A percentile compares a stretch with the other conserved stretches of the same genome.
Evolutionary conservation across 163 green algal genomes (phyloP).

Genomic region (Scenedesmus sp.): DNA sequence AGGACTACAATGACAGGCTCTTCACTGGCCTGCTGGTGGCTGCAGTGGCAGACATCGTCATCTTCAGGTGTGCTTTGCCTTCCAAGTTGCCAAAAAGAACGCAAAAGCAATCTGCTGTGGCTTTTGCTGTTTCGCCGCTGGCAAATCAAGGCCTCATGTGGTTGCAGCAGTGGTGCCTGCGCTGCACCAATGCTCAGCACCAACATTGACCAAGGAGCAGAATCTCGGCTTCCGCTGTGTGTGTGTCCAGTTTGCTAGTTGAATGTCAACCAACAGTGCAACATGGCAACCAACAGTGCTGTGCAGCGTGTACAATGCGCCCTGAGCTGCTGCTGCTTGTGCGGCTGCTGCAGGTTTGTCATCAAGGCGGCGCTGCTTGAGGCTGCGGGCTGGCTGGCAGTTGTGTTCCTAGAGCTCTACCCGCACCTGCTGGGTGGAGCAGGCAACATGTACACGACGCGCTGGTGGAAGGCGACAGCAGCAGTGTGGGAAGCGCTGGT

Average conservation of each 20-base stretch:
- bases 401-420: slow-evolving; percentile 88
- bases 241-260: too few species aligned
- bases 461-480: slow-evolving; percentile 81
- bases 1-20: slow-evolving; percentile 93
- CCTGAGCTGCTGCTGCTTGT: background rate
- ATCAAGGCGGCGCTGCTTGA: slow-evolving; percentile 72
- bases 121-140: too few species aligned
- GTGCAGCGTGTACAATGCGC: background rate
- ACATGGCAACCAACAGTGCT: too few species aligned
- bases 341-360: slow-evolving; percentile 11
- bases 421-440: slow-evolving; percentile 41
- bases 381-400: slow-evolving; percentile 77
- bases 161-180: too few species aligned
- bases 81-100: too few species aligned
- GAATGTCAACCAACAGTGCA: too few species aligned
- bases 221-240: too few species aligned
- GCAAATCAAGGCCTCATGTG: too few species aligned
- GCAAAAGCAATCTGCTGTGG: too few species aligned
- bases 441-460: slow-evolving; percentile 83
- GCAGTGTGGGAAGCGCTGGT: slow-evolving; percentile 82
- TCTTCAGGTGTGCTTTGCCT: slow-evolving; percentile 71
- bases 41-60: slow-evolving; percentile 76
- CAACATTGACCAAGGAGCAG: too few species aligned
- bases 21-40: slow-evolving; percentile 81
- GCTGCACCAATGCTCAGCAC: too few species aligned